Evolutionary conservation across 805 yeast genomes (phyloP).

Genomic region (Sugiyamaella valdiviana): DNA sequence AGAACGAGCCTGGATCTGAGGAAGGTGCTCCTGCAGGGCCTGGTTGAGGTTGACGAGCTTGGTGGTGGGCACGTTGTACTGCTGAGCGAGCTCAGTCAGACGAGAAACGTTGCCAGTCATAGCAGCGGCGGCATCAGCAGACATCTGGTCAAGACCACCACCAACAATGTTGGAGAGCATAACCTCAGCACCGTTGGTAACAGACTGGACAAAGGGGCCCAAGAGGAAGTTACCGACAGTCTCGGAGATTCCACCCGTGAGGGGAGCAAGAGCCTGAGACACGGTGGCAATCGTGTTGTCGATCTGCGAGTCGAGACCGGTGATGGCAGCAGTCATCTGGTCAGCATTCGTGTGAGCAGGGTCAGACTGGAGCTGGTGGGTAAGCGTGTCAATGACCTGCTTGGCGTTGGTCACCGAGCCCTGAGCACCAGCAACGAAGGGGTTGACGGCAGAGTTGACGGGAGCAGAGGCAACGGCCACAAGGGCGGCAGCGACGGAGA

Average conservation of each 20-base stretch:
- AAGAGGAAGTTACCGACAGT: conserved; percentile 19
- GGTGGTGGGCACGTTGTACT: conserved; percentile 9
- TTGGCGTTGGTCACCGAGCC: conserved; percentile 4
- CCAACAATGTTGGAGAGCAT: conserved; percentile 21
- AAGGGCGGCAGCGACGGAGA: conserved; percentile 1
- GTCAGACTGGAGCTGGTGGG: conserved; percentile 2
- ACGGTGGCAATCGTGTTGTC: conserved; percentile 24
- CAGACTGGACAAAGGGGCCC: conserved; percentile 28
- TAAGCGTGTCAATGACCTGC: conserved; percentile 3
- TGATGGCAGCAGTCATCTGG: conserved; percentile 17
- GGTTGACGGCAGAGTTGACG: not conserved
- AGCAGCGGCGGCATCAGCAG: not conserved
- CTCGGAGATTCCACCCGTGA: conserved; percentile 23
- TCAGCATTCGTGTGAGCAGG: conserved; percentile 10
- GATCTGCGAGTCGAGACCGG: conserved; percentile 29
- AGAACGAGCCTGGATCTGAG: too few species aligned
- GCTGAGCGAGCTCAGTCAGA: conserved; percentile 2
- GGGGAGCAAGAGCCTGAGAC: conserved; percentile 15
- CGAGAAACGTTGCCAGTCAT: conserved; percentile 1
- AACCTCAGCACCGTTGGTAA: conserved; percentile 29
- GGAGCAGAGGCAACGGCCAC: not conserved
- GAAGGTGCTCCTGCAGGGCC: not conserved
- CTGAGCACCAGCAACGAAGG: conserved; percentile 2
- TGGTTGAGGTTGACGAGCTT: conserved; percentile 1
- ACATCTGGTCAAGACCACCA: conserved; percentile 19